A percentile compares a stretch with the other conserved stretches of the same genome.
Evolutionary conservation across 495 filamentous ascomycete species (phyloP).

Genomic region (Trichodelitschia bisporula): DNA sequence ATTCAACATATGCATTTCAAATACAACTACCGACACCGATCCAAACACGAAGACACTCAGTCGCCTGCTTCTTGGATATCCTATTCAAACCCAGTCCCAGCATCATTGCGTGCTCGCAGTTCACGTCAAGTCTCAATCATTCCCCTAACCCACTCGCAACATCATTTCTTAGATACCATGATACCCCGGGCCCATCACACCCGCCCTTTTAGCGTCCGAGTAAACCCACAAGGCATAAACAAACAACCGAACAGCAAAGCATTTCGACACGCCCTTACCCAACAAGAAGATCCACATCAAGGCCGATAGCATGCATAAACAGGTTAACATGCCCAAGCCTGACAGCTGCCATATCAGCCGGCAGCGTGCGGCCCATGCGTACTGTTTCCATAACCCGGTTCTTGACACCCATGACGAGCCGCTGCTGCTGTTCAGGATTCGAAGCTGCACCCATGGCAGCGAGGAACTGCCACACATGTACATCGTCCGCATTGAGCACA

Average conservation of each 20-base stretch:
- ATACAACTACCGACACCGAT: too few relatives aligned
- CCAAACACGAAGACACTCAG: too few relatives aligned
- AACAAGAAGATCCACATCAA: slow-evolving; percentile 88
- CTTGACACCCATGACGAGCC: slow-evolving; percentile 86
- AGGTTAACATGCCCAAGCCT: slow-evolving; percentile 82
- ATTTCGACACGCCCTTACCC: slow-evolving; percentile 23
- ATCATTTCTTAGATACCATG: too few relatives aligned
- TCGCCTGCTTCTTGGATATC: too few relatives aligned
- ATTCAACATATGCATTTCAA: too few relatives aligned
- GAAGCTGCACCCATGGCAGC: slow-evolving; percentile 84
- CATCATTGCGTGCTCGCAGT: too few relatives aligned
- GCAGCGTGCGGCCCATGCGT: slow-evolving; percentile 60
- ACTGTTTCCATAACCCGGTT: slow-evolving; percentile 96
- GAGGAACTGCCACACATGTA: slow-evolving; percentile 95
- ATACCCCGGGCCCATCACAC: too few relatives aligned
- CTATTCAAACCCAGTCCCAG: too few relatives aligned
- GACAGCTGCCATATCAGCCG: slow-evolving; percentile 54
- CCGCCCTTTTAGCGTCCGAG: too few relatives aligned
- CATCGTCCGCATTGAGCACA: slow-evolving; percentile 25
- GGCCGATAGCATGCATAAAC: slow-evolving; percentile 92
- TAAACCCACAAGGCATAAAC: too few relatives aligned
- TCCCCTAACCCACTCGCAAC: too few relatives aligned
- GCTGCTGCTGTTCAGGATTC: slow-evolving; percentile 76
- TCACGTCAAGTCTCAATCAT: too few relatives aligned
- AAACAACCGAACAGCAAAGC: background rate